Conservation (phyloP, 1,284 basidiomycete species). For the Puccinia novopanici region DNA sequence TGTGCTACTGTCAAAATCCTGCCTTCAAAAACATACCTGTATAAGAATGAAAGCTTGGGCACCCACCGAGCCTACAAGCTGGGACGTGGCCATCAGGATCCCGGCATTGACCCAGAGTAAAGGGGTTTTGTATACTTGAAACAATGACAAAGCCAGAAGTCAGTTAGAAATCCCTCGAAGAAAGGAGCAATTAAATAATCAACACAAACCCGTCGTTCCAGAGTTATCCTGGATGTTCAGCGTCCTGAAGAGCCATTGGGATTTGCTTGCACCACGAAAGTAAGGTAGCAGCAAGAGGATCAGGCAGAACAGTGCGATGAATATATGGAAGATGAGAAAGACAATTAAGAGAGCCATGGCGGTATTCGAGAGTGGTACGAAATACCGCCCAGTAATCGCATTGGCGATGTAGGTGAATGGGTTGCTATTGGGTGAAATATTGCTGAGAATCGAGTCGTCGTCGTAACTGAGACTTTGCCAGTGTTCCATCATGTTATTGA, state of each 20-base stretch:
- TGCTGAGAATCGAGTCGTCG: too few relatives aligned
- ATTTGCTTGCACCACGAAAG: neutral
- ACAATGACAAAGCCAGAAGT: too few relatives aligned
- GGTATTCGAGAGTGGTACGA: too few relatives aligned
- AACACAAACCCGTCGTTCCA: neutral
- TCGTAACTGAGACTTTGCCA: too few relatives aligned
- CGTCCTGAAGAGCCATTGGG: slow-evolving; percentile 13
- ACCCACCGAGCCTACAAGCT: neutral
- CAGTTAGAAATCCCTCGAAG: neutral
- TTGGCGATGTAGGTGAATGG: too few relatives aligned
- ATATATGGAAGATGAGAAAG: neutral
- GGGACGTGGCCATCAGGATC: slow-evolving; percentile 3
- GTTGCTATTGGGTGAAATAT: too few relatives aligned
- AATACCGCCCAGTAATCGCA: too few relatives aligned
- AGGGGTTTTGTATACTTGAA: neutral
- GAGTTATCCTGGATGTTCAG: neutral
- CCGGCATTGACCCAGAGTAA: slow-evolving; percentile 11
- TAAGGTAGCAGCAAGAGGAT: neutral
- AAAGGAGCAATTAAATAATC: neutral
- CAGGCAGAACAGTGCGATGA: slow-evolving; percentile 7
- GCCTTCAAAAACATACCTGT: too few relatives aligned
- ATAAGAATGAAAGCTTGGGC: neutral
- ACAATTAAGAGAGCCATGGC: neutral
- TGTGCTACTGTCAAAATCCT: too few relatives aligned
- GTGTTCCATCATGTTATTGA: too few relatives aligned